Base-by-base conservation (phyloP, 176 grass and related monocot genomes). In the Cenchrus fungigraminus region DNA sequence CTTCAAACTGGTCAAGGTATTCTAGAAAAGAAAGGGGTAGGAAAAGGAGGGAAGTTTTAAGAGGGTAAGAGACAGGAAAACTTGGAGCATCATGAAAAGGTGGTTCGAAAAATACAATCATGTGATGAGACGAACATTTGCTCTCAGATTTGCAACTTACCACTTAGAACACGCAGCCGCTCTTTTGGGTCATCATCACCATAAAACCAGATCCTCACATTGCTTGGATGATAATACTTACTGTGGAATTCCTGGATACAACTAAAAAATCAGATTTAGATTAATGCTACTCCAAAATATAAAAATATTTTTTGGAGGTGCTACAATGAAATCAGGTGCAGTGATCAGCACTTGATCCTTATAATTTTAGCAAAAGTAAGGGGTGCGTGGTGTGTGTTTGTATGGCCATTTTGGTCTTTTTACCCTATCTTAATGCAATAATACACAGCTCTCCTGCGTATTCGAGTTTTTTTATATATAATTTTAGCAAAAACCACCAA, bases 201-300 rank as follows among this genome's bases (percentile, higher is more conserved):
- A 9, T 99, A 99, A 86, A 99, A 96, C 97, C 97, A 99, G 84
- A 96, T 96, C 87, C 94, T 96, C 43, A 91, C 89, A 92, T 99
- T 99, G 84, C 94, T 94, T 44, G 94, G 91, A 89, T 99, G 97
- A 70, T 99, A 99, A 50, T 94, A 94, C 61, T 86, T 99, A 76
- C 81, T 83, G 76, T 99, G 97, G 83, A 99, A 99, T 65, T 94
- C 94, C 97, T 99, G 81, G 71, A 84, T 55, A 78, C 74, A 85
- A 71, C 1, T 69, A 69, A 84, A 57, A 14, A 14, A 80, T 6
- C 73, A 67, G 59, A 9, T 22, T 16, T 79, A 82, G 50, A 42
- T 52, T 90, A 60, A 46, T 46, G 9, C 22, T 76, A 66, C 31
- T 81, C 13, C 43, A 60, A 88, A 62, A 29, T 46, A 32, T 4